Base-by-base conservation (phyloP, 2,329 filamentous ascomycete genomes). In the Neofusicoccum kwambonambiense region DNA sequence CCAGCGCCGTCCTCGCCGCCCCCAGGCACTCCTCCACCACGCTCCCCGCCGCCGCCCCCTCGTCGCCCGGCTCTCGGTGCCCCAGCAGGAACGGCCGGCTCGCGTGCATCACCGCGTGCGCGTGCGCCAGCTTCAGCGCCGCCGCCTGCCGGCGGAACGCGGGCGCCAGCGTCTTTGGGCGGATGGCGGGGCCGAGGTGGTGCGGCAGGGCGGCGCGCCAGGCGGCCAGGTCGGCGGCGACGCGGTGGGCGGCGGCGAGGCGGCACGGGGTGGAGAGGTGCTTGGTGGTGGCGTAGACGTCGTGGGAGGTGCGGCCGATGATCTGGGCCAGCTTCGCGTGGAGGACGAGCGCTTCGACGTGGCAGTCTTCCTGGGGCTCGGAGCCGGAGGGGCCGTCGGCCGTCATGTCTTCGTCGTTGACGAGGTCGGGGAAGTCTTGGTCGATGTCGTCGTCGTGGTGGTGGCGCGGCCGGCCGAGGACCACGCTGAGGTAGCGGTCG, bases 361-460 rank as follows among this genome's bases (percentile, higher is more conserved):
- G 79, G 34, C 83, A 84, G 11, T 85, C 83, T 37, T 79, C 77
- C 56, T 27, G 45, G 4, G 67, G 52, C 35, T 57, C 50, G 19
- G 17, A 41, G 3, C 15, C 12, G 65, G 1, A 69, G 66, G 5
- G 78, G 71, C 22, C 83, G 75, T 35, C 78, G 70, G 7, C 78
- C 69, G 82, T 79, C 75, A 89, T 82, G 37, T 87, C 81, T 41
- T 86, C 82, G 64, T 88, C 86, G 62, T 86, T 84, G 47, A 86
- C 79, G 1, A 77, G 69, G 17, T 81, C 80, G 0, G 87, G 87
- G n/a, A 86, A 78, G 2, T 83, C 81, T 64, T 89, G 86, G 63
- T 89, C 86, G 52, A 88, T 86, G 58, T 89, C 86, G 37, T 88
- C 84, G 51, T 89, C 86, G 57, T 87, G 86, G 34, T 87, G 84